phyloP scores from a whole-genome alignment of 1,139 yeast genomes.

The Blastobotrys illinoisensis region DNA sequence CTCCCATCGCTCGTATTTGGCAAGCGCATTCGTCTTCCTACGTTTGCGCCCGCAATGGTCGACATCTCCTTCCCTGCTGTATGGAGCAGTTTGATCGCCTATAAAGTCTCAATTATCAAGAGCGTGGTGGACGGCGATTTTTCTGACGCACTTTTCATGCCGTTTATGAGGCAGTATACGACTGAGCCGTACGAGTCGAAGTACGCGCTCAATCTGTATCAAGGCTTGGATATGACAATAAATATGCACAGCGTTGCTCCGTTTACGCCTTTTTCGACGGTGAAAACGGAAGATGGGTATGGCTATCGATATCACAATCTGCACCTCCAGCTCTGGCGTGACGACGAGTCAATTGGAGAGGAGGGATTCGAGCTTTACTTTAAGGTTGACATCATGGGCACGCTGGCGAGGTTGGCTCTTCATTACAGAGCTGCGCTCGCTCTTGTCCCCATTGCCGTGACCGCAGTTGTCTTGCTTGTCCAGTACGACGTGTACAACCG shows the following conservation, averaged over 20 bases:
- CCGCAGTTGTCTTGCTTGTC: conserved; percentile 20
- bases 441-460: conserved; percentile 31
- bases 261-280: conserved; percentile 53
- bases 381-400: conserved; percentile 31
- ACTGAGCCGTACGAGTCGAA: conserved; percentile 63
- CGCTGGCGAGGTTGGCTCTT: conserved; percentile 33
- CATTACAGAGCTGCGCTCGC: conserved; percentile 33
- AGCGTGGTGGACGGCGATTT: conserved; percentile 18
- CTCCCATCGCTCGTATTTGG: conserved; percentile 20
- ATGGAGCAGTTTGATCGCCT: conserved; percentile 37
- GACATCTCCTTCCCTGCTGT: conserved; percentile 50
- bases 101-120: conserved; percentile 23
- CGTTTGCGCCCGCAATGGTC: conserved; percentile 37
- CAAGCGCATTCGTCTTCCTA: neutral
- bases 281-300: conserved; percentile 25
- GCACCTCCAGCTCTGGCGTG: conserved; percentile 32
- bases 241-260: conserved; percentile 74
- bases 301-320: conserved; percentile 25
- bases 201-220: conserved; percentile 56
- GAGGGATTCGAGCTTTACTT: conserved; percentile 26
- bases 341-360: conserved; percentile 25
- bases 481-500: conserved; percentile 23
- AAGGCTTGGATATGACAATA: conserved; percentile 35
- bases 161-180: conserved; percentile 60
- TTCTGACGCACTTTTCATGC: conserved; percentile 53